These are phyloP conservation scores for Starmerella asiatica DNA, from an alignment of 805 yeast species.

Conservation along the genomic window DNA sequence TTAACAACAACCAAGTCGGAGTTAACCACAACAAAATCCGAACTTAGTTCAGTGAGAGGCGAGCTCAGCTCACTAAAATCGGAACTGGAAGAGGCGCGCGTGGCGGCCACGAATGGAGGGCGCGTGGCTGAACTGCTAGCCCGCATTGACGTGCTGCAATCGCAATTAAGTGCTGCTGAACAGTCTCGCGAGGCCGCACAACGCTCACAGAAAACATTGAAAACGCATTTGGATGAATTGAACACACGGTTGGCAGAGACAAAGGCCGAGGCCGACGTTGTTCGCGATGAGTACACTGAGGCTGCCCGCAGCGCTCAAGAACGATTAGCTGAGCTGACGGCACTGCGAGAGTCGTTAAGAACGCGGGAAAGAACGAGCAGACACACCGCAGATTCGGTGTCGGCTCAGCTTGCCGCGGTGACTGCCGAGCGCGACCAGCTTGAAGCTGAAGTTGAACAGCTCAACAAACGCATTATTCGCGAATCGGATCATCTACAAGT, in stretches of 20 bases:
- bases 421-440: slow-evolving; percentile 49
- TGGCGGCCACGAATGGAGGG: not conserved
- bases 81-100: not conserved
- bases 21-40: not conserved
- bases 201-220: slow-evolving; percentile 13
- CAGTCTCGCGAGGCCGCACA: slow-evolving; percentile 11
- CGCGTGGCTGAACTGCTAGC: not conserved
- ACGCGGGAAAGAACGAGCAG: slow-evolving; percentile 54
- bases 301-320: slow-evolving; percentile 61
- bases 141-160: slow-evolving; percentile 8
- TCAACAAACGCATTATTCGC: slow-evolving; percentile 43
- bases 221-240: slow-evolving; percentile 26
- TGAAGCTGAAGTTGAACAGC: slow-evolving; percentile 40
- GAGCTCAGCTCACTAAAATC: not conserved
- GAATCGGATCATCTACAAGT: slow-evolving; percentile 52
- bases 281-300: slow-evolving; percentile 76
- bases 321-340: slow-evolving; percentile 61
- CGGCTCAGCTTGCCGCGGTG: slow-evolving; percentile 36
- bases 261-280: slow-evolving; percentile 42
- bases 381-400: slow-evolving; percentile 41
- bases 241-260: slow-evolving; percentile 54
- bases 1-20: not conserved
- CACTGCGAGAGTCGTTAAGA: slow-evolving; percentile 52
- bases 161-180: slow-evolving; percentile 9
- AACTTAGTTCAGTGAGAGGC: not conserved